Evolutionary conservation across 2,329 filamentous ascomycete genomes (phyloP).

Genomic region (Botrytis hyacinthi): DNA sequence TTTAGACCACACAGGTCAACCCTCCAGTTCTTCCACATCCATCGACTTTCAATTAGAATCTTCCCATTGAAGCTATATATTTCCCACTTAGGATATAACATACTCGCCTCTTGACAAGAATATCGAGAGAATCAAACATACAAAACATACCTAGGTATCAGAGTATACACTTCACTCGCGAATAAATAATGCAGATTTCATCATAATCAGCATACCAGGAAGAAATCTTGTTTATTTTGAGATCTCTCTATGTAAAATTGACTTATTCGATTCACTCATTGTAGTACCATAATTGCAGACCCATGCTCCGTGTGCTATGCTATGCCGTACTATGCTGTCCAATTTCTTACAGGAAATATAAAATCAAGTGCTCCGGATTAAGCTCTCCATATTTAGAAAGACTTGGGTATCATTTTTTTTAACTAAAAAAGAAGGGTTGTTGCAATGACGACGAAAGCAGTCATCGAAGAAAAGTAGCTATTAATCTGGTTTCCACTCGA

Average conservation of each 20-base stretch:
- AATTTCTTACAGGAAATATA: not conserved
- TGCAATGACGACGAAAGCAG: not conserved
- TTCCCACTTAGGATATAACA: not conserved
- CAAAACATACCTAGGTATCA: not conserved
- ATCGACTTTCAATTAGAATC: not conserved
- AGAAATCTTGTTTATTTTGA: not conserved
- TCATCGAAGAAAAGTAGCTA: not conserved
- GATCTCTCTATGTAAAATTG: not conserved
- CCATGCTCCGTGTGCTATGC: not conserved
- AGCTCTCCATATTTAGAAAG: not conserved
- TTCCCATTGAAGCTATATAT: not conserved
- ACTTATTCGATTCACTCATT: not conserved
- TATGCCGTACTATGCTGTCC: not conserved
- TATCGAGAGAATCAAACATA: no score
- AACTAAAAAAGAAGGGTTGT: not conserved
- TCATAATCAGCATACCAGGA: not conserved
- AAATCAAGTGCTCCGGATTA: not conserved
- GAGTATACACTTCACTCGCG: not conserved
- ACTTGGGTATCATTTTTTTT: not conserved
- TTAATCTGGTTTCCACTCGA: not conserved
- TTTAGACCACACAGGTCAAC: not conserved
- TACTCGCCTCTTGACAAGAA: not conserved
- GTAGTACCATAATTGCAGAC: not conserved
- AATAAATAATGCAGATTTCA: no score
- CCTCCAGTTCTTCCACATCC: not conserved